Conservation (phyloP, 2,329 filamentous ascomycete species). For the Pestalotiopsis sp. region DNA sequence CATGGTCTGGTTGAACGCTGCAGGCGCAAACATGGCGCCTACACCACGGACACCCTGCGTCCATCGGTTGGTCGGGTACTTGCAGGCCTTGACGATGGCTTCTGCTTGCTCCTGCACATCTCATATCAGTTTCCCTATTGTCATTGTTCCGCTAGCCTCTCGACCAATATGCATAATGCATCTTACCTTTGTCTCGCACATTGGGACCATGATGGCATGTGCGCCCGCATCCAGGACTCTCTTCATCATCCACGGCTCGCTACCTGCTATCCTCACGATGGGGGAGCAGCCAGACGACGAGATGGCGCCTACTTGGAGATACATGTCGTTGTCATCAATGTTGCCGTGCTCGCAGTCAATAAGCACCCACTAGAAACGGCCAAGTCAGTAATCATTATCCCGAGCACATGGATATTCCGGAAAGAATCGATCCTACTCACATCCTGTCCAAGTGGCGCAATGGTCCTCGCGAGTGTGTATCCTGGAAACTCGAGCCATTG, state of each 20-base stretch:
- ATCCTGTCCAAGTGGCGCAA: constrained; percentile 32
- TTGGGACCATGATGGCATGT: constrained; percentile 35
- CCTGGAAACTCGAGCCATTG: constrained; percentile 36
- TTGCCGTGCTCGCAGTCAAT: constrained; percentile 28
- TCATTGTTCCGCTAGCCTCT: not conserved
- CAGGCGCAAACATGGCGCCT: constrained; percentile 32
- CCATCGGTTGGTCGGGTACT: constrained; percentile 28
- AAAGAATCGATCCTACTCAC: constrained; percentile 20
- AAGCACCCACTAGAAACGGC: constrained; percentile 19
- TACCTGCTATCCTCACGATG: constrained; percentile 23
- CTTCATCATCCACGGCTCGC: constrained; percentile 35
- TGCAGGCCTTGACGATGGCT: constrained; percentile 26
- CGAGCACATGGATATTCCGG: not conserved
- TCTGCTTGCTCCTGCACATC: constrained; percentile 7
- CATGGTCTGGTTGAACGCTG: constrained; percentile 29
- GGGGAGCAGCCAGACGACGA: constrained; percentile 23
- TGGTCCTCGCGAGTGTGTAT: constrained; percentile 32
- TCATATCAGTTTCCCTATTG: not conserved
- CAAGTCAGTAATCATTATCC: not conserved
- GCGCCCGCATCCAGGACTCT: constrained; percentile 32
- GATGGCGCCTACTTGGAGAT: constrained; percentile 24
- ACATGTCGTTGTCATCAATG: constrained; percentile 27
- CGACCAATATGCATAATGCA: not conserved
- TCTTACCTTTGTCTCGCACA: constrained; percentile 20
- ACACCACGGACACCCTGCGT: constrained; percentile 29